A percentile compares a stretch with the other conserved stretches of the same genome.
Evolutionary conservation across 345 rosid genomes (phyloP).

Genomic region (Populus tremula): DNA sequence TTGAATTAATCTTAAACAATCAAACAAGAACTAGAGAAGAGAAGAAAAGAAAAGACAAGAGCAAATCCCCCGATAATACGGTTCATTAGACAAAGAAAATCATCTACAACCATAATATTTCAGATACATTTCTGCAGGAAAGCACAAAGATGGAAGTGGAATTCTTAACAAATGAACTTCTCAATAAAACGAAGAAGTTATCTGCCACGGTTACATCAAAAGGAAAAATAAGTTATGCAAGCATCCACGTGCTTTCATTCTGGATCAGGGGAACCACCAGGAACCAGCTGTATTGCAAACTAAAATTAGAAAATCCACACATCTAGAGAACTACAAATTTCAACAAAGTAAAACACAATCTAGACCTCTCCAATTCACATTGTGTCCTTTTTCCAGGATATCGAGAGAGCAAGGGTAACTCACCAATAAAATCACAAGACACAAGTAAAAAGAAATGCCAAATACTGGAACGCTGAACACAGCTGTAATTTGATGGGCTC

Average conservation of each 20-base stretch:
- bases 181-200: conserved; percentile 10
- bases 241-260: conserved; percentile 19
- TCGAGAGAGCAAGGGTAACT: not conserved
- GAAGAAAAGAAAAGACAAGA: not conserved
- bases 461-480: not conserved
- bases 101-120: not conserved
- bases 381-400: not conserved
- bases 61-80: not conserved
- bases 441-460: not conserved
- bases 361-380: not conserved
- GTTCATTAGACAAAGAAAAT: not conserved
- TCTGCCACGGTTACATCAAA: not conserved
- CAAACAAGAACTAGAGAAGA: not conserved
- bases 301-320: conserved; percentile 10
- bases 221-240: not conserved
- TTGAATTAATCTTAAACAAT: not conserved
- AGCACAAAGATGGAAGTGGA: not conserved
- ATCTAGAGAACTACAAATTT: not conserved
- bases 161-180: not conserved
- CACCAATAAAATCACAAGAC: not conserved
- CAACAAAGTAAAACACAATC: not conserved
- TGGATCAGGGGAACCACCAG: conserved; percentile 77
- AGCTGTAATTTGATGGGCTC: not conserved
- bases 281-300: conserved; percentile 69
- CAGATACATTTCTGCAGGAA: not conserved